Conservation (phyloP, 352 stramenopile species). For the Phytophthora pluvialis region DNA sequence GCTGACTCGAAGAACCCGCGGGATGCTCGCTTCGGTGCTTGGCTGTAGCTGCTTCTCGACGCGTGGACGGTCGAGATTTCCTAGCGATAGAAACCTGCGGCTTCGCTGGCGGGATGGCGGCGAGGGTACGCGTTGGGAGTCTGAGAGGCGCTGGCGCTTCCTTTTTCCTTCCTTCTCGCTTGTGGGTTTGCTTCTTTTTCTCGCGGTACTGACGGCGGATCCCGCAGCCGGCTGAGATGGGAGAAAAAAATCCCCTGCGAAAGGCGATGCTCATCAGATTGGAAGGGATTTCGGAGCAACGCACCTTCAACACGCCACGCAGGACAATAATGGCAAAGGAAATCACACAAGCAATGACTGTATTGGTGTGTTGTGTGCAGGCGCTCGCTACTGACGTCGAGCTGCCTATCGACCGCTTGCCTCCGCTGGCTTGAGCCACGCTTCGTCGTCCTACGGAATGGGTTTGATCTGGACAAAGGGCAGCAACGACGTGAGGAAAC, state of each 20-base stretch:
- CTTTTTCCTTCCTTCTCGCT: slow-evolving; percentile 39
- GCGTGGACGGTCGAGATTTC: slow-evolving; percentile 5
- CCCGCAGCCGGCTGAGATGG: slow-evolving; percentile 35
- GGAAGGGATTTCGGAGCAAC: slow-evolving; percentile 1
- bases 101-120: slow-evolving; percentile 6
- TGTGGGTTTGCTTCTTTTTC: slow-evolving; percentile 36
- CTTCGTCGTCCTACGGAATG: slow-evolving; percentile 76
- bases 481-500: slow-evolving; percentile 21
- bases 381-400: slow-evolving; percentile 4
- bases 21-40: slow-evolving; percentile 7
- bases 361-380: slow-evolving; percentile 13
- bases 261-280: slow-evolving; percentile 25
- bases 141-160: slow-evolving; percentile 24
- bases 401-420: slow-evolving; percentile 15
- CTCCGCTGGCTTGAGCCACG: slow-evolving; percentile 16
- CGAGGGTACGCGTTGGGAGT: slow-evolving; percentile 1
- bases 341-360: not conserved
- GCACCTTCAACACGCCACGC: not conserved
- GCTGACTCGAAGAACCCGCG: slow-evolving; percentile 18
- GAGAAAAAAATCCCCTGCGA: slow-evolving; percentile 27
- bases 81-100: not conserved
- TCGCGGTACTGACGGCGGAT: slow-evolving; percentile 33
- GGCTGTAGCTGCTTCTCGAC: slow-evolving; percentile 19
- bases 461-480: slow-evolving; percentile 88
- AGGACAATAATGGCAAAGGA: slow-evolving; percentile 16